phyloP scores from a whole-genome alignment of 2,329 filamentous ascomycete genomes.

The Trichoderma cornu-damae region DNA sequence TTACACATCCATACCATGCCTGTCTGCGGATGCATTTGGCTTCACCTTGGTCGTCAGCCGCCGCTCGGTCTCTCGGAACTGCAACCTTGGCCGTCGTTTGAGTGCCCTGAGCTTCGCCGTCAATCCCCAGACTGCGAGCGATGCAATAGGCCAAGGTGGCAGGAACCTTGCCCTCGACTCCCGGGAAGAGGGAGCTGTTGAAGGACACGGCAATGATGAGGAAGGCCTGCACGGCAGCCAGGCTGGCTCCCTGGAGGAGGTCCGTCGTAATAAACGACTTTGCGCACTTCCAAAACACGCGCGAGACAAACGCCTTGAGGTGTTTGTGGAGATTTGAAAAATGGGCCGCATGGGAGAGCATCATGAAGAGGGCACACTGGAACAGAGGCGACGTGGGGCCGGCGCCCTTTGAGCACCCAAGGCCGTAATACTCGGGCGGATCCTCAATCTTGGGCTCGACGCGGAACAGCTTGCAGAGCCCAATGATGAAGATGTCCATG shows the following conservation, averaged over 20 bases:
- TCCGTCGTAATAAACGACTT: conserved; percentile 30
- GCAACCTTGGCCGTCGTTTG: too few species aligned
- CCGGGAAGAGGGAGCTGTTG: conserved; percentile 38
- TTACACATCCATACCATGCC: conserved; percentile 39
- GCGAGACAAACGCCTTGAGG: conserved; percentile 22
- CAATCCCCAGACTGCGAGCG: conserved; percentile 39
- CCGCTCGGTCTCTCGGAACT: too few species aligned
- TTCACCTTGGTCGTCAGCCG: conserved; percentile 21
- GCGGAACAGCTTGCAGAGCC: conserved; percentile 38
- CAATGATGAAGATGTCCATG: conserved; percentile 36
- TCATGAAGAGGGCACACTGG: conserved; percentile 38
- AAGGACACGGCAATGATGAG: conserved; percentile 37
- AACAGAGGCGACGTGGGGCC: conserved; percentile 36
- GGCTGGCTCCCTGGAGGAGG: conserved; percentile 33
- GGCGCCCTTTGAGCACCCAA: conserved; percentile 27
- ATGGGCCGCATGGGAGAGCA: conserved; percentile 40
- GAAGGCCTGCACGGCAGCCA: conserved; percentile 39
- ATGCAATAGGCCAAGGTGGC: conserved; percentile 39
- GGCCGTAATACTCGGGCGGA: conserved; percentile 26
- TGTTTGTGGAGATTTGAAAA: conserved; percentile 33
- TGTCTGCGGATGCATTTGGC: conserved; percentile 26
- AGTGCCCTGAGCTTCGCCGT: conserved; percentile 26
- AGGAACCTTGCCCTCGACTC: conserved; percentile 39
- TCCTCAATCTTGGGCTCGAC: conserved; percentile 12
- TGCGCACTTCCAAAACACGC: conserved; percentile 32